phyloP scores from a whole-genome alignment of 202 grass and related monocot species.

The Brachypodium distachyon region DNA sequence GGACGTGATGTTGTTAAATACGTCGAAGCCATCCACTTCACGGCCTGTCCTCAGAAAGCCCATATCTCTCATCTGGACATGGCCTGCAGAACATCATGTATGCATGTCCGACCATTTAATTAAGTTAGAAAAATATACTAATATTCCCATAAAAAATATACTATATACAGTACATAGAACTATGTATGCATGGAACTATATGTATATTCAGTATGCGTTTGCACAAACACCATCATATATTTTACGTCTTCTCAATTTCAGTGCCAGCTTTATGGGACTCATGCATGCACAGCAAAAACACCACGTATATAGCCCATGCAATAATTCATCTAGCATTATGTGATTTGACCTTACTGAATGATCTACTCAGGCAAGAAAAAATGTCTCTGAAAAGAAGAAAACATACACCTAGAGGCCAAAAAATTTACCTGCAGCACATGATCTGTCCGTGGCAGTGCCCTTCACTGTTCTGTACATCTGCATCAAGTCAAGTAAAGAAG shows the following conservation, averaged over 20 bases:
- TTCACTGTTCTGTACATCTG: conserved; percentile 71
- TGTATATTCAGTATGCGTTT: background rate
- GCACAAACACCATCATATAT: background rate
- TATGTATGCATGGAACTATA: background rate
- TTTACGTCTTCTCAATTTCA: background rate
- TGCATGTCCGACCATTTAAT: background rate
- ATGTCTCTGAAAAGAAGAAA: conserved; percentile 20
- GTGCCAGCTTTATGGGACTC: conserved; percentile 17
- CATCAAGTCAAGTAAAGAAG: conserved; percentile 18
- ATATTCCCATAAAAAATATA: too few species aligned
- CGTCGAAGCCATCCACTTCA: conserved; percentile 22
- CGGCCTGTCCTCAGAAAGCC: conserved; percentile 27
- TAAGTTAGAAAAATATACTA: too few species aligned
- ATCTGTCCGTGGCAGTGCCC: conserved; percentile 44
- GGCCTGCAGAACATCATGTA: conserved; percentile 35
- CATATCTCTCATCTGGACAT: conserved; percentile 38
- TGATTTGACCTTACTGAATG: conserved; percentile 34
- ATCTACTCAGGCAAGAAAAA: conserved; percentile 21
- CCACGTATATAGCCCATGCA: conserved; percentile 11
- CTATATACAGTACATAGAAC: too few species aligned
- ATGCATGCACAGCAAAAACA: background rate
- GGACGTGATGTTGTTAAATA: conserved; percentile 4
- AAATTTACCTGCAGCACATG: conserved; percentile 49
- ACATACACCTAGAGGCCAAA: conserved; percentile 4
- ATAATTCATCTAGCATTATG: conserved; percentile 42